A percentile compares a stretch with the other conserved stretches of the same genome.
Evolutionary conservation across 345 rosid species (phyloP).

Genomic region (Cardamine resedifolia): DNA sequence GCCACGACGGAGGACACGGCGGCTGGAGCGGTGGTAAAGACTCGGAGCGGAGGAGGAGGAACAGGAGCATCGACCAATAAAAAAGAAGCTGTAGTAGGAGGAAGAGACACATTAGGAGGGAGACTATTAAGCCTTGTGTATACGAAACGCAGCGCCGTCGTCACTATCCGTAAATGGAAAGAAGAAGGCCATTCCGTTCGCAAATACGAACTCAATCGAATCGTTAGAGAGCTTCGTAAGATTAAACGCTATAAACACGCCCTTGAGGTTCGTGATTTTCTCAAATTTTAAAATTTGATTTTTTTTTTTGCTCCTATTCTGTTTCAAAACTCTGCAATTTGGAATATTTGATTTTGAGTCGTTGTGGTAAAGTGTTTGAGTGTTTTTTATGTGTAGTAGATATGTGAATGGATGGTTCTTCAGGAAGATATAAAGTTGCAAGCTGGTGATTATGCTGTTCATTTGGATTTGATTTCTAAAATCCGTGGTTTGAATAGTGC

Average conservation of each 20-base stretch:
- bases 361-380: neutral
- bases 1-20: slow-evolving; percentile 28
- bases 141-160: slow-evolving; percentile 80
- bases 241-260: slow-evolving; percentile 85
- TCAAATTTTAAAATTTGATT: neutral
- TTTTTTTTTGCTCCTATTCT: neutral
- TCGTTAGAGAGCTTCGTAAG: slow-evolving; percentile 87
- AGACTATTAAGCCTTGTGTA: slow-evolving; percentile 67
- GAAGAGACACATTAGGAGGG: slow-evolving; percentile 63
- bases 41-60: slow-evolving; percentile 12
- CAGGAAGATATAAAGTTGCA: slow-evolving; percentile 69
- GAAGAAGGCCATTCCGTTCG: slow-evolving; percentile 69
- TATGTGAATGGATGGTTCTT: slow-evolving; percentile 91
- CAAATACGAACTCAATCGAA: slow-evolving; percentile 80
- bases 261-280: slow-evolving; percentile 57
- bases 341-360: slow-evolving; percentile 9
- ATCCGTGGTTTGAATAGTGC: slow-evolving; percentile 77
- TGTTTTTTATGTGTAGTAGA: slow-evolving; percentile 37
- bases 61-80: neutral
- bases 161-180: slow-evolving; percentile 64
- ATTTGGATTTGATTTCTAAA: slow-evolving; percentile 82
- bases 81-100: slow-evolving; percentile 23
- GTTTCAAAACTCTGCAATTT: neutral
- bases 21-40: neutral
- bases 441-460: slow-evolving; percentile 89